A percentile compares a stretch with the other conserved stretches of the same genome.
phyloP scores from a whole-genome alignment of 805 yeast species.

The Barnettozyma botsteinii region DNA sequence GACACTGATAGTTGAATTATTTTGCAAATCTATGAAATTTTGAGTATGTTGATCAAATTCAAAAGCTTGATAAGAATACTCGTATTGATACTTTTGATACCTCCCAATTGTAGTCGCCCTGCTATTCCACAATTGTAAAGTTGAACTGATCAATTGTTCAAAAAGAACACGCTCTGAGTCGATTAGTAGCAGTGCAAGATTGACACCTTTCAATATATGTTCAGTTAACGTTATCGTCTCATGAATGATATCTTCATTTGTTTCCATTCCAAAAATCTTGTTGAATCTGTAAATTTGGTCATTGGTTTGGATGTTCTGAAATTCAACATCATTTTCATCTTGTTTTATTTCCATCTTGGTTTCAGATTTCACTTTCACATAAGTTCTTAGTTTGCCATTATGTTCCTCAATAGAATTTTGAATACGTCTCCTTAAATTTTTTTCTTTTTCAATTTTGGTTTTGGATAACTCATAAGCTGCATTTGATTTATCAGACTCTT shows the following conservation, averaged over 20 bases:
- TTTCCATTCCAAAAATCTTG: constrained; percentile 7
- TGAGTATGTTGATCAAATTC: background rate
- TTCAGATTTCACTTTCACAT: constrained; percentile 6
- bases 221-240: constrained; percentile 12
- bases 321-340: background rate
- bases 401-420: constrained; percentile 45
- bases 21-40: background rate
- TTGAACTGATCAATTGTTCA: background rate
- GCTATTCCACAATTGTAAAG: background rate
- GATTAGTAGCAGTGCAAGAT: background rate
- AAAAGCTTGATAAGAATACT: constrained; percentile 1
- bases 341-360: background rate
- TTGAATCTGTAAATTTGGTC: constrained; percentile 6
- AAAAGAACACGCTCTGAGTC: background rate
- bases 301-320: constrained; percentile 1
- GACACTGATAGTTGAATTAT: background rate
- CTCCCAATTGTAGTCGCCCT: constrained; percentile 1
- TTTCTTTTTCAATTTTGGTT: constrained; percentile 31
- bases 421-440: constrained; percentile 34
- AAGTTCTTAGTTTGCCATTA: constrained; percentile 29
- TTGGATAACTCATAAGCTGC: constrained; percentile 20
- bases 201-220: constrained; percentile 8
- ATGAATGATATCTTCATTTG: constrained; percentile 1
- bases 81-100: background rate
- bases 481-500: constrained; percentile 19